A percentile compares a stretch with the other conserved stretches of the same genome.
Evolutionary conservation across 768 basidiomycete species (phyloP).

Genomic region (Mycena epipterygia): DNA sequence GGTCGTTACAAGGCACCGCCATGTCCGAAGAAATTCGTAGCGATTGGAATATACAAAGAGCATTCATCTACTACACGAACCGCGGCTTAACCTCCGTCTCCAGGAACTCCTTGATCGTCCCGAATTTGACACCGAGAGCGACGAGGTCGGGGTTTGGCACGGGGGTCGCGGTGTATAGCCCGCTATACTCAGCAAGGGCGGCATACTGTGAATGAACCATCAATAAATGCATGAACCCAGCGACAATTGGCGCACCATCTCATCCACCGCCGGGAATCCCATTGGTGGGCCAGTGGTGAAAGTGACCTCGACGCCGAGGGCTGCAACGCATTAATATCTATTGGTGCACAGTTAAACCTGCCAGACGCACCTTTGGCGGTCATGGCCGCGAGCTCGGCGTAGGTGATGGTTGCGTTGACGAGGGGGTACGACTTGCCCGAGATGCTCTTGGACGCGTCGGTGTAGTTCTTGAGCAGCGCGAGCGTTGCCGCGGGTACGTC

Average conservation of each 20-base stretch:
- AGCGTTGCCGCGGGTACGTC: background rate
- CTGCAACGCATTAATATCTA: background rate
- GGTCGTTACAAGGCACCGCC: too few species aligned
- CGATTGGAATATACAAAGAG: too few species aligned
- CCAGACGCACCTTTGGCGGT: background rate
- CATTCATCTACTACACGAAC: background rate
- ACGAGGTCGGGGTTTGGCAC: slow-evolving; percentile 20
- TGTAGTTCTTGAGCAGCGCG: slow-evolving; percentile 17
- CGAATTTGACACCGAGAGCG: background rate
- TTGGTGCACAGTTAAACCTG: too few species aligned
- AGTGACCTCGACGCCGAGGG: slow-evolving; percentile 14
- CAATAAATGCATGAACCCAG: background rate
- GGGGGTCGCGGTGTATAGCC: background rate
- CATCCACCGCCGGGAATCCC: background rate
- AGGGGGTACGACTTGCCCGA: slow-evolving; percentile 18
- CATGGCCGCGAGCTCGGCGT: slow-evolving; percentile 4
- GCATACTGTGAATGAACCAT: background rate
- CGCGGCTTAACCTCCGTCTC: slow-evolving; percentile 16
- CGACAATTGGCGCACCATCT: too few species aligned
- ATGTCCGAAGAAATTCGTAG: too few species aligned
- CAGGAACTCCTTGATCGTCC: slow-evolving; percentile 14
- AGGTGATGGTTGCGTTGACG: slow-evolving; percentile 3
- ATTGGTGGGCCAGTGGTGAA: background rate
- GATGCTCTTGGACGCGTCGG: background rate
- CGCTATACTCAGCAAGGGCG: slow-evolving; percentile 10